Base-by-base conservation (phyloP, 371 early-diverging fungal species). In the Phascolomyces articulosus region DNA sequence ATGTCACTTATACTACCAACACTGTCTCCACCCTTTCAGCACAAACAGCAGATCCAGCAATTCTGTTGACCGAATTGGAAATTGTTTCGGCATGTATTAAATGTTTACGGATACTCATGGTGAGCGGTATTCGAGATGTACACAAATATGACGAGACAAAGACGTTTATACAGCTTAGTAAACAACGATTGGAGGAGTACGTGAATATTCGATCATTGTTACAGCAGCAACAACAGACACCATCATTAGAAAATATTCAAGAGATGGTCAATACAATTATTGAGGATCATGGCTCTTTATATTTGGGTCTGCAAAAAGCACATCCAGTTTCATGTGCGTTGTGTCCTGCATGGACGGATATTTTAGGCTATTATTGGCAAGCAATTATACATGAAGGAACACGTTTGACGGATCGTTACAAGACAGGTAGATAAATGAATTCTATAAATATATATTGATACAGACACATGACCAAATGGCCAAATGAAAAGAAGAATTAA, bases 281-380 rank as follows among this genome's bases (percentile, higher is more conserved):
- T 51, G 77, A 87, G 29, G 85, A 91, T n/a, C 83, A 92, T 55
- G 97, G 97, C n/a, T 88, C 93, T 64, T 64, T 95, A 20, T 95
- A 92, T 71, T 66, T 93, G 47, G 90, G 89, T 57, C 67, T 93
- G 27, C 91, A 90, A 73, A 86, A 86, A 48, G 67, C 81, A 10
- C 89, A 93, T 29, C 87, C 94, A 0, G 83, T 92, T 4, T 85
- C 87, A 18, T 94, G 91, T 60, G 85, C 89, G 38, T 69, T 90
- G 1, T 80, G 86, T 23, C 89, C 89, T 7, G 83, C 85, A 4
- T 85, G 89, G 59, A 71, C 88, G 4, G 83, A 82, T 48, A 86
- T 96, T 26, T 72, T 95, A 53, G 65, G 72, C 20, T 93, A 87
- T 77, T 97, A 95, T 74, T 95, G 95, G 94, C 71, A 74, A 24